Evolutionary conservation across 1,284 basidiomycete species (phyloP), one percentile per base, ranked within the genome.

Genomic region (Melampsora abietis-canadensis): DNA sequence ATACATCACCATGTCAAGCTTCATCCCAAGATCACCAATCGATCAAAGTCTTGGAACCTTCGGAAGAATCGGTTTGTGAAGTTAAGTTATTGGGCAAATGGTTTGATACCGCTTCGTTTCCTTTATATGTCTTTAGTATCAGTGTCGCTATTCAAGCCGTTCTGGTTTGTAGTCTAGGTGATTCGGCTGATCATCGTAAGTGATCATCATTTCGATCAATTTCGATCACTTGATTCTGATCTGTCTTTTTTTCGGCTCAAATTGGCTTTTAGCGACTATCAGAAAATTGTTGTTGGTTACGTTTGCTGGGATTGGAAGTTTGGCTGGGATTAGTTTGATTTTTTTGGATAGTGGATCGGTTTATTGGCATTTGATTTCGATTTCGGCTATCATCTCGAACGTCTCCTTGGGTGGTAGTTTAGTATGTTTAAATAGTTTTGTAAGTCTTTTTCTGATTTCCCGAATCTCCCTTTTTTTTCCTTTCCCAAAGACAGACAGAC

Each of bases 341-440:
- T 75, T 88, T 5, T 83, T 94, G 2, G 85, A 92, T 0, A 89
- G 90, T 0, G 83, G 86, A 0, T 90, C 89, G 0, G 81, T 85
- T 0, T 64, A 89, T n/a, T 90, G 89, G 91, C 83, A 84, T 1
- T 78, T 89, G 15, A 85, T 85, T 0, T 87, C 88, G 1, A 78
- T 88, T 0, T 84, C 93, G 3, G 86, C 90, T 0, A 85, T 91
- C 54, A 82, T 86, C 0, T 88, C 92, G 6, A 93, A 92, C 79
- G 88, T 92, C 17, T 87, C 88, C 0, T 94, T 94, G 77, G 90
- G 92, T 0, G 89, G 88, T 0, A 90, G 89, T 14, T 85, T 89
- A 15, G 93, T 96, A 8, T 92, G 92, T 47, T 87, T 92, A 84
- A 96, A 96, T 79, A 87, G 92, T 0, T 94, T 94, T 82, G 85